Percentiles rank a stretch among this genome's conserved stretches.
These are phyloP conservation scores for Ettlia oleoabundans DNA, from an alignment of 139 green algal species.

Conservation along the genomic window DNA sequence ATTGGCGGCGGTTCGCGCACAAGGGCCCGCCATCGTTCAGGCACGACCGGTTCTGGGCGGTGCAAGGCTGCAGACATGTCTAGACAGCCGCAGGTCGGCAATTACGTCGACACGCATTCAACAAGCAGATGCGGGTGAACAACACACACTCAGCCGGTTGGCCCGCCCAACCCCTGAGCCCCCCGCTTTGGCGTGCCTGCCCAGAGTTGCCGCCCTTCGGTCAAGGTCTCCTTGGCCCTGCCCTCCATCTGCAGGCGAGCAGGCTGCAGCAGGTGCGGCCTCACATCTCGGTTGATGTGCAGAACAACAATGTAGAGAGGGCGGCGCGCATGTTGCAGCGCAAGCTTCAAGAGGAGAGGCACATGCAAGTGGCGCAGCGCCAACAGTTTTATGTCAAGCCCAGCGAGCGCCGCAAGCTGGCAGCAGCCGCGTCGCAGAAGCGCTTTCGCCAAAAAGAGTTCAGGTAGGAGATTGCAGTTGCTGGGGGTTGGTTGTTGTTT, in stretches of 20 bases:
- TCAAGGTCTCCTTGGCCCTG: neutral
- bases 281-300: slow-evolving; percentile 35
- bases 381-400: slow-evolving; percentile 35
- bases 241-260: neutral
- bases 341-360: slow-evolving; percentile 33
- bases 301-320: slow-evolving; percentile 42
- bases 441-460: slow-evolving; percentile 39
- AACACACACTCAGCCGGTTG: too few relatives aligned
- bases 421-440: slow-evolving; percentile 11
- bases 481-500: too few relatives aligned
- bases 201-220: too few relatives aligned
- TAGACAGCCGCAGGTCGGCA: too few relatives aligned
- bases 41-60: too few relatives aligned
- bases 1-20: neutral
- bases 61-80: too few relatives aligned
- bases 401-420: slow-evolving; percentile 41
- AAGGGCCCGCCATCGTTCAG: neutral
- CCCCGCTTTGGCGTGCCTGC: too few relatives aligned
- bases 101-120: too few relatives aligned
- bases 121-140: too few relatives aligned
- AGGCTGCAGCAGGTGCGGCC: neutral
- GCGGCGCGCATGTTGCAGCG: slow-evolving; percentile 31
- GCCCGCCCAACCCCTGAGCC: too few relatives aligned
- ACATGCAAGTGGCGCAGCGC: neutral
- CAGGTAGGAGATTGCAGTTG: too few relatives aligned